Percentiles rank a stretch among this genome's conserved stretches.
Evolutionary conservation across 306 rosid species (phyloP).

Genomic region (Cucumis cinereus): DNA sequence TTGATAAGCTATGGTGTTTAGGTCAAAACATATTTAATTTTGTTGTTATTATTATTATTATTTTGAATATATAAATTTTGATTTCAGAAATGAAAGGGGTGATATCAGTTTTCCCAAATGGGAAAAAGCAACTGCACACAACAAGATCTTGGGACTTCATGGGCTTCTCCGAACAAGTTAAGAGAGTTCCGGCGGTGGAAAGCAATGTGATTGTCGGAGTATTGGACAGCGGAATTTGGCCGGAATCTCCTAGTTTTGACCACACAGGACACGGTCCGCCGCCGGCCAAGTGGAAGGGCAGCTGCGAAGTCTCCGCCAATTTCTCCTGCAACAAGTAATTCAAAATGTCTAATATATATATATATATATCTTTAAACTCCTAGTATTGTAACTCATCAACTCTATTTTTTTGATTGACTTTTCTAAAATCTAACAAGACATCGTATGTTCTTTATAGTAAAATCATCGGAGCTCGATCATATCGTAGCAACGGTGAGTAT

Average conservation of each 20-base stretch:
- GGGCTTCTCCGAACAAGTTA: background rate
- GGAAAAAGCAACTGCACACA: conserved; percentile 21
- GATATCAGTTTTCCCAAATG: conserved; percentile 29
- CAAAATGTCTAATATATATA: too few relatives aligned
- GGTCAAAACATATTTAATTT: too few relatives aligned
- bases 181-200: background rate
- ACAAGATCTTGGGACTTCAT: conserved; percentile 34
- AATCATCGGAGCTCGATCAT: conserved; percentile 5
- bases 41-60: too few relatives aligned
- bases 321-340: conserved; percentile 26
- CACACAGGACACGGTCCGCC: conserved; percentile 18
- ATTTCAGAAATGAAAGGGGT: conserved; percentile 27
- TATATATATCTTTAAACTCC: too few relatives aligned
- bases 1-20: too few relatives aligned
- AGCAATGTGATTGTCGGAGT: conserved; percentile 15
- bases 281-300: conserved; percentile 14
- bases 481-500: background rate
- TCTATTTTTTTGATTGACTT: too few relatives aligned
- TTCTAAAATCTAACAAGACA: background rate
- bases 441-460: background rate
- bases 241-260: conserved; percentile 13
- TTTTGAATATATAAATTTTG: background rate
- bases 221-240: conserved; percentile 15
- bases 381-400: too few relatives aligned
- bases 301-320: conserved; percentile 7